Evolutionary conservation across 768 basidiomycete genomes (phyloP).

Genomic region (Gymnopilus junonius): DNA sequence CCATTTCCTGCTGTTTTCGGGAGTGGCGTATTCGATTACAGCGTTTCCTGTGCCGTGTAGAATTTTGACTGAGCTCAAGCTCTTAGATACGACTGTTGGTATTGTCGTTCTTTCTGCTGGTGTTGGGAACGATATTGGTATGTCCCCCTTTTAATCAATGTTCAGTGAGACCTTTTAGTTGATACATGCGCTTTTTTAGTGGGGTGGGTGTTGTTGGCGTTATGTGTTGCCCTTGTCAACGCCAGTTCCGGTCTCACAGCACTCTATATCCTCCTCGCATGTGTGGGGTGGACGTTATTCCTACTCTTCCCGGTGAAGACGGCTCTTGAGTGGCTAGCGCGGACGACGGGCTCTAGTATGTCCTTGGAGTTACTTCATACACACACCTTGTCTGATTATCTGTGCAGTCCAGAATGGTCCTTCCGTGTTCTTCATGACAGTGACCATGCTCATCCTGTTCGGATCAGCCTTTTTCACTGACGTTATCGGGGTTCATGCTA

Average conservation of each 20-base stretch:
- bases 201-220: slow-evolving; percentile 87
- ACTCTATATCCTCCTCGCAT: slow-evolving; percentile 80
- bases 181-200: slow-evolving; percentile 34
- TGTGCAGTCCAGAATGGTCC: slow-evolving; percentile 71
- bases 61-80: slow-evolving; percentile 88
- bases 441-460: slow-evolving; percentile 80
- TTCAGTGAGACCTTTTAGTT: background rate
- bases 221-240: slow-evolving; percentile 92
- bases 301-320: slow-evolving; percentile 69
- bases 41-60: slow-evolving; percentile 88
- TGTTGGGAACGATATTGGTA: slow-evolving; percentile 81
- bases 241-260: slow-evolving; percentile 84
- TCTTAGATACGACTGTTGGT: slow-evolving; percentile 91
- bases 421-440: slow-evolving; percentile 88
- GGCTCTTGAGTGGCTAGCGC: slow-evolving; percentile 72
- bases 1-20: slow-evolving; percentile 93
- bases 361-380: slow-evolving; percentile 5
- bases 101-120: slow-evolving; percentile 92
- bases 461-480: slow-evolving; percentile 93
- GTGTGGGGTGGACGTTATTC: slow-evolving; percentile 81
- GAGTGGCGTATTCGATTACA: slow-evolving; percentile 89
- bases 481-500: slow-evolving; percentile 88
- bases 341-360: slow-evolving; percentile 72
- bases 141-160: too few species aligned
- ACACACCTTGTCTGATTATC: background rate